Percentiles rank a stretch among this genome's conserved stretches.
phyloP scores from a whole-genome alignment of 2,329 filamentous ascomycete species.

The Penicillium thymicola region DNA sequence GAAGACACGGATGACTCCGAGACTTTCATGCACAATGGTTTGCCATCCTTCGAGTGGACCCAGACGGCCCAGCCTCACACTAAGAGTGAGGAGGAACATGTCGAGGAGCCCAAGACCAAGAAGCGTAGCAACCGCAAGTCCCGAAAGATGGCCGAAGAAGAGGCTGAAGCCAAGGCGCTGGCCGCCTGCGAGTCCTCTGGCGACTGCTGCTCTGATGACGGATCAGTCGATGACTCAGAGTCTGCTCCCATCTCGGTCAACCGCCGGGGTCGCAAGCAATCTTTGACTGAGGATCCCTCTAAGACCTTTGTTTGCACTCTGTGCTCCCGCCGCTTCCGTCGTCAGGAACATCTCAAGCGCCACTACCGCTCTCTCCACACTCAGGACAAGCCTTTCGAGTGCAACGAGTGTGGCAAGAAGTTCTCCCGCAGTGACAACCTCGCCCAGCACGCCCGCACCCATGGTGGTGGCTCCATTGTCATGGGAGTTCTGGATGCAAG shows the following conservation, averaged over 20 bases:
- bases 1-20: constrained; percentile 71
- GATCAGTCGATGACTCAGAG: constrained; percentile 46
- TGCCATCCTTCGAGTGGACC: constrained; percentile 60
- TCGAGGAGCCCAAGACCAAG: constrained; percentile 50
- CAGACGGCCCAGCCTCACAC: constrained; percentile 21
- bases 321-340: constrained; percentile 94
- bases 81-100: constrained; percentile 43
- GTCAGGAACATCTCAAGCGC: constrained; percentile 97
- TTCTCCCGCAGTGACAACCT: constrained; percentile 98
- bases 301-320: constrained; percentile 98
- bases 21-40: constrained; percentile 56
- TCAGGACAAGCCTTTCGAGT: constrained; percentile 97
- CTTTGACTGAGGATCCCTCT: constrained; percentile 91
- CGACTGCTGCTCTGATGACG: constrained; percentile 33
- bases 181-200: constrained; percentile 15
- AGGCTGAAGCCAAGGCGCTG: constrained; percentile 43
- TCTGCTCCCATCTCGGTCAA: constrained; percentile 59
- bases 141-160: constrained; percentile 46
- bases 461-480: constrained; percentile 83
- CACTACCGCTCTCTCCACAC: constrained; percentile 98
- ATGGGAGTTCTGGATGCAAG: constrained; percentile 81
- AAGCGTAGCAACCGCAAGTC: constrained; percentile 40
- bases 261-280: constrained; percentile 96
- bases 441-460: constrained; percentile 90
- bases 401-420: constrained; percentile 97